phyloP scores from a whole-genome alignment of 78 protist genomes.

The Chrysochromulina parva region DNA sequence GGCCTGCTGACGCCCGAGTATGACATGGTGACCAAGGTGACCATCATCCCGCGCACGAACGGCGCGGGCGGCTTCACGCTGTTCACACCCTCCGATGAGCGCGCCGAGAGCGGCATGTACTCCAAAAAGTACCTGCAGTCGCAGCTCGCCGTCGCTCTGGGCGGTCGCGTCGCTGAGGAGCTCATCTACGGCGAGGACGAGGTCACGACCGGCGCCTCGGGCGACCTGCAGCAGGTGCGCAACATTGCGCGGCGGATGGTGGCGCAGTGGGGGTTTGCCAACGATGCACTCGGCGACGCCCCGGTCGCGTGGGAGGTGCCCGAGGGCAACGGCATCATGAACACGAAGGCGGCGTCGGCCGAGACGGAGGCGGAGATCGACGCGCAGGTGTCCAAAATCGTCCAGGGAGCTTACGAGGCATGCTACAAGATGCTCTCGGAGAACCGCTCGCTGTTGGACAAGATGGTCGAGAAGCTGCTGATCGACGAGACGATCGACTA shows the following conservation, averaged over 20 bases:
- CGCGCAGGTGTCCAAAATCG: constrained; percentile 31
- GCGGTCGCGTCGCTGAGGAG: constrained; percentile 90
- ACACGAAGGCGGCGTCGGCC: constrained; percentile 32
- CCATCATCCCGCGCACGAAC: constrained; percentile 18
- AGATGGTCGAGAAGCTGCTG: constrained; percentile 29
- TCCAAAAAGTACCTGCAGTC: constrained; percentile 51
- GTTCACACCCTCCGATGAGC: constrained; percentile 89
- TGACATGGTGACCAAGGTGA: constrained; percentile 85
- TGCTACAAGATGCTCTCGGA: constrained; percentile 30
- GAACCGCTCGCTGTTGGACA: constrained; percentile 41
- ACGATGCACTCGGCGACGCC: constrained; percentile 15
- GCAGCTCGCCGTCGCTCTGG: constrained; percentile 86
- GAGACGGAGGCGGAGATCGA: constrained; percentile 32
- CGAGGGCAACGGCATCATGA: constrained; percentile 40
- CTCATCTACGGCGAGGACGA: constrained; percentile 57
- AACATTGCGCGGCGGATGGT: constrained; percentile 74
- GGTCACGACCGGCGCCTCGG: constrained; percentile 74
- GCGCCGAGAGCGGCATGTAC: constrained; percentile 69
- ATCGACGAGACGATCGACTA: constrained; percentile 51
- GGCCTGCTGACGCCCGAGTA: constrained; percentile 91
- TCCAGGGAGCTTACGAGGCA: constrained; percentile 5
- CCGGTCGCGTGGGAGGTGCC: constrained; percentile 1
- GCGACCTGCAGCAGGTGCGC: constrained; percentile 87
- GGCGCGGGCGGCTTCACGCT: constrained; percentile 92
- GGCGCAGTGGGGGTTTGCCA: constrained; percentile 50